Conservation (phyloP, 2,329 filamentous ascomycete species). For the Fonsecaea nubica region DNA sequence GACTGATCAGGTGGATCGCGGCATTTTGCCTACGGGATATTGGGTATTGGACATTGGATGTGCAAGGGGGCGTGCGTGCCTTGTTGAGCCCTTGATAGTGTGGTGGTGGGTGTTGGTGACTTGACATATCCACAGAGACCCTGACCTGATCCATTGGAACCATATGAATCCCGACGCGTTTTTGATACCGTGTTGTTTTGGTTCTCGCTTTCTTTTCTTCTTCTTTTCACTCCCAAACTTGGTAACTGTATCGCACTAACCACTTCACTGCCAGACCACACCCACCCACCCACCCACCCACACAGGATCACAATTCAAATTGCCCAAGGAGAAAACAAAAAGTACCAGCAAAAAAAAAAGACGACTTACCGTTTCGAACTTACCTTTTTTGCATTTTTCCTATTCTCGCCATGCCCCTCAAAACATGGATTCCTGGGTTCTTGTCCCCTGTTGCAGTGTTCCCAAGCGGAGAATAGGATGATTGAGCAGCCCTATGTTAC, state of each 20-base stretch:
- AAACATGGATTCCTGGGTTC: neutral
- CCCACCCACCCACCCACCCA: neutral
- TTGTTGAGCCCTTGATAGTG: neutral
- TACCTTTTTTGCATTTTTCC: neutral
- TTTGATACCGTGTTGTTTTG: neutral
- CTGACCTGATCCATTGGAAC: neutral
- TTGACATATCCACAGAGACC: neutral
- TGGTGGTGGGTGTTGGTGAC: neutral
- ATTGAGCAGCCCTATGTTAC: constrained; percentile 5
- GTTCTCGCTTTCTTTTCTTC: neutral
- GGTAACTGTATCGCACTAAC: neutral
- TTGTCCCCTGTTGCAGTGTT: constrained; percentile 1
- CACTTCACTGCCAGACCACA: neutral
- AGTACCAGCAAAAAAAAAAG: neutral
- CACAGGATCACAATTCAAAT: neutral
- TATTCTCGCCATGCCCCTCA: neutral
- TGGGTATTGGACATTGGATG: neutral
- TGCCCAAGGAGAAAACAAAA: neutral
- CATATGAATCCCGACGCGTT: neutral
- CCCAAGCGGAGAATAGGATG: constrained; percentile 2
- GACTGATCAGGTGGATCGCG: neutral
- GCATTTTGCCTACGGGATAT: neutral
- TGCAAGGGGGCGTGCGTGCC: neutral
- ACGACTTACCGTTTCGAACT: constrained; percentile 5
- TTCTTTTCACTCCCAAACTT: neutral